Evolutionary conservation across 176 grass and related monocot genomes (phyloP).

Genomic region (Phragmites australis): DNA sequence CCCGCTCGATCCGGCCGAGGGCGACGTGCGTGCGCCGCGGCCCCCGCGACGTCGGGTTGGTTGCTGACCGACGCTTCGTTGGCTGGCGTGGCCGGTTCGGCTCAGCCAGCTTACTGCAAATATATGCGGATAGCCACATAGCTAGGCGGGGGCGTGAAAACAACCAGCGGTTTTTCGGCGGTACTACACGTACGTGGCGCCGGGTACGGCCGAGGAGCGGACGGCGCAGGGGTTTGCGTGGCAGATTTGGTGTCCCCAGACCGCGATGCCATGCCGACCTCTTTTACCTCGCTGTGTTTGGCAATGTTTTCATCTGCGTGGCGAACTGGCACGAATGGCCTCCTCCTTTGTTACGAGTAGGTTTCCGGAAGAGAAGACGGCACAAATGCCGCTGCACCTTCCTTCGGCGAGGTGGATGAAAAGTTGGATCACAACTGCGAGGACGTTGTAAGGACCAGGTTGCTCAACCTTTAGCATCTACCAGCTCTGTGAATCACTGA

Average conservation of each 20-base stretch:
- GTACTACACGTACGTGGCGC: too few relatives aligned
- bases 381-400: too few relatives aligned
- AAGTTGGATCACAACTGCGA: neutral
- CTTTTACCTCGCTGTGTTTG: too few relatives aligned
- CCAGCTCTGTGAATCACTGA: neutral
- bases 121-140: too few relatives aligned
- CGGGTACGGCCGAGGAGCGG: too few relatives aligned
- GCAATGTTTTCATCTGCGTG: neutral
- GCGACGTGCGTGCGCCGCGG: constrained; percentile 5
- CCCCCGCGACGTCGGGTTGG: neutral
- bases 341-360: neutral
- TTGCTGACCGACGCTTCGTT: too few relatives aligned
- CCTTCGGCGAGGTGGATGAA: neutral
- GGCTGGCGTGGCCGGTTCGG: too few relatives aligned
- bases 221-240: neutral
- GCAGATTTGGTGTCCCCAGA: neutral
- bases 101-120: too few relatives aligned
- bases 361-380: neutral
- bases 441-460: neutral
- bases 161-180: too few relatives aligned
- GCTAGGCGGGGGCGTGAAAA: too few relatives aligned
- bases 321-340: neutral
- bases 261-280: neutral
- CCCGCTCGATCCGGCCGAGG: neutral
- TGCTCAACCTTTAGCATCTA: neutral